Base-by-base conservation (phyloP, 2,329 filamentous ascomycete genomes). In the Aphanocladium album region DNA sequence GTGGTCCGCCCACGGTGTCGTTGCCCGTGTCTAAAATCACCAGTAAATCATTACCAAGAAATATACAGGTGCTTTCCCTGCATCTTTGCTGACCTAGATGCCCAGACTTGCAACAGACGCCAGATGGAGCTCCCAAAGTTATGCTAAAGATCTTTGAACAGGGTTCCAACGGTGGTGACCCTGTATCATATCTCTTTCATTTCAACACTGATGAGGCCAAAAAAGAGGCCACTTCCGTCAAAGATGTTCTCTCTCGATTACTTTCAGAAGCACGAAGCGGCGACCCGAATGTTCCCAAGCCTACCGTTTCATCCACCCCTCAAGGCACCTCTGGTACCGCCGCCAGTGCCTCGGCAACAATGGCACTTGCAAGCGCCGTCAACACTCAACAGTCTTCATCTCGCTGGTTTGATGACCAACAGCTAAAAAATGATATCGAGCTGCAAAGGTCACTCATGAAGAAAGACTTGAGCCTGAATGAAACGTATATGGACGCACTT, bases 111-210 rank as follows among this genome's bases (percentile, higher is more conserved):
- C 93, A 99, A 74, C 93, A 98, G 73, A 98, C 95, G 1, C 93
- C 95, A 14, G 91, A 91, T 62, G 87, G 82, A n/a, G 87, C 86
- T 39, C 80, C 91, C 19, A 97, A 96, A 80, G 92, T 96, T 57
- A 96, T 96, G 82, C 83, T 98, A 62, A 96, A 95, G 74, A 88
- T 99, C 60, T 90, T 97, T 67, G 89, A 89, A 64, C 89, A 92
- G 71, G 76, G 84, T 46, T 75, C 84, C 35, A 77, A 79, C 51
- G 79, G 79, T 27, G 73, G 79, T 30, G 84, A 88, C 54, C 78
- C 90, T 19, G 83, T 87, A 50, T 84, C 87, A 59, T 91, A 96
- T 71, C 85, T 93, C 53, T 97, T 99, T 73, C 88, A 90, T 65
- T 98, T 99, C 76, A 96, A 91, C 62, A 91, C 91, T 2, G 75